Evolutionary conservation across 164 flowering plant genomes (phyloP).

Genomic region (Cinnamomum chago): DNA sequence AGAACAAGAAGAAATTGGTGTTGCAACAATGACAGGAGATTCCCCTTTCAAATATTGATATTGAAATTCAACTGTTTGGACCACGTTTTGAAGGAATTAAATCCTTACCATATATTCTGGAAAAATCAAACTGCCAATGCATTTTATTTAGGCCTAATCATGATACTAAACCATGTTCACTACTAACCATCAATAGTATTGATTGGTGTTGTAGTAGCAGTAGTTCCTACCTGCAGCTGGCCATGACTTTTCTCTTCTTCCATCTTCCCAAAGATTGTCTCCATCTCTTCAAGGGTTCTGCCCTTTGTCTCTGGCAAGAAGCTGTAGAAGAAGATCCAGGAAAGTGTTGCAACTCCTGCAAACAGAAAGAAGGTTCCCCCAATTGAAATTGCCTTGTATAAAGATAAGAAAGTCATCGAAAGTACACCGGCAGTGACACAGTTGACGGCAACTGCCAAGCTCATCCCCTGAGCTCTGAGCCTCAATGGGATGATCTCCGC

Average conservation of each 20-base stretch:
- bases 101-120: too few species aligned
- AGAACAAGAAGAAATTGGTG: too few species aligned
- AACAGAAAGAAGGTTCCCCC: slow-evolving; percentile 55
- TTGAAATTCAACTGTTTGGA: too few species aligned
- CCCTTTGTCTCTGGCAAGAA: slow-evolving; percentile 63
- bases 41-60: too few species aligned
- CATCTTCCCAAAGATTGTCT: slow-evolving; percentile 21
- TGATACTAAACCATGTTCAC: too few species aligned
- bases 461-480: slow-evolving; percentile 51
- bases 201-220: background rate
- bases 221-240: background rate
- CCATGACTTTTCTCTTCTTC: background rate
- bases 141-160: too few species aligned
- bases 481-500: slow-evolving; percentile 62
- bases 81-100: too few species aligned
- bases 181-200: background rate
- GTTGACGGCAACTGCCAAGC: slow-evolving; percentile 51
- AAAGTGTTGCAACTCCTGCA: slow-evolving; percentile 32
- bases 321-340: slow-evolving; percentile 45
- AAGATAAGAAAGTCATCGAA: slow-evolving; percentile 44
- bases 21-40: too few species aligned
- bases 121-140: too few species aligned
- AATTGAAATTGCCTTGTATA: slow-evolving; percentile 42
- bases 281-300: slow-evolving; percentile 53
- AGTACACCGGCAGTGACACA: slow-evolving; percentile 46